phyloP scores from a whole-genome alignment of 768 basidiomycete genomes.

The Phlebiopsis gigantea region DNA sequence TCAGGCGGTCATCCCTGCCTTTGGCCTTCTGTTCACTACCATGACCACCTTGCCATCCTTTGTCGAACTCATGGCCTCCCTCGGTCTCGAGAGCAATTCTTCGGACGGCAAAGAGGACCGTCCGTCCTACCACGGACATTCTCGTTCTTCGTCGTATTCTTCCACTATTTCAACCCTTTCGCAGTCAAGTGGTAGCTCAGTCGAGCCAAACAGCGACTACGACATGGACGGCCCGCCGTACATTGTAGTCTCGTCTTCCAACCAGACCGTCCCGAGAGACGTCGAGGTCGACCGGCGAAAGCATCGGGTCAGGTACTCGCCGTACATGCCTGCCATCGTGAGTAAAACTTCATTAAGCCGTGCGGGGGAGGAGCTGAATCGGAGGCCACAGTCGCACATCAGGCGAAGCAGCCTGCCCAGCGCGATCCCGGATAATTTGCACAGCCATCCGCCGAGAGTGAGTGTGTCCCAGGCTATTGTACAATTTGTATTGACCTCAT shows the following conservation, averaged over 20 bases:
- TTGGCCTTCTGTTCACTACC: slow-evolving; percentile 26
- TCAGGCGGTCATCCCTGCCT: slow-evolving; percentile 1
- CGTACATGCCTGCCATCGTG: slow-evolving; percentile 27
- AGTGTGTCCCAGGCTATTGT: not conserved
- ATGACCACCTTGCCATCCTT: slow-evolving; percentile 83
- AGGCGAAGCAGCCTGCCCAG: slow-evolving; percentile 26
- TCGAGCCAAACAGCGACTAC: slow-evolving; percentile 17
- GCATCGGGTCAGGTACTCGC: slow-evolving; percentile 27
- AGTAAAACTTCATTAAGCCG: slow-evolving; percentile 9
- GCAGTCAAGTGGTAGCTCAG: slow-evolving; percentile 20
- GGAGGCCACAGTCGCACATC: slow-evolving; percentile 20
- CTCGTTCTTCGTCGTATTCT: slow-evolving; percentile 38
- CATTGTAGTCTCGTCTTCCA: slow-evolving; percentile 23
- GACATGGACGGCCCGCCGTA: slow-evolving; percentile 13
- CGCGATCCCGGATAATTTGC: slow-evolving; percentile 18
- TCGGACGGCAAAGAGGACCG: slow-evolving; percentile 15
- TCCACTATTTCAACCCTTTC: slow-evolving; percentile 22
- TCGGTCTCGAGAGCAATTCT: slow-evolving; percentile 60
- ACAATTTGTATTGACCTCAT: not conserved
- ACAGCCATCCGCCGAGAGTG: slow-evolving; percentile 23
- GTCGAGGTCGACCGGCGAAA: slow-evolving; percentile 19
- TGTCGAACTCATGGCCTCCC: slow-evolving; percentile 79
- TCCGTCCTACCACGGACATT: slow-evolving; percentile 27
- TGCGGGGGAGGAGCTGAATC: not conserved
- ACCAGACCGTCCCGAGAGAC: slow-evolving; percentile 15